These are phyloP conservation scores for Solanum hybrid DNA, from an alignment of 305 asterid genomes.

Conservation along the genomic window DNA sequence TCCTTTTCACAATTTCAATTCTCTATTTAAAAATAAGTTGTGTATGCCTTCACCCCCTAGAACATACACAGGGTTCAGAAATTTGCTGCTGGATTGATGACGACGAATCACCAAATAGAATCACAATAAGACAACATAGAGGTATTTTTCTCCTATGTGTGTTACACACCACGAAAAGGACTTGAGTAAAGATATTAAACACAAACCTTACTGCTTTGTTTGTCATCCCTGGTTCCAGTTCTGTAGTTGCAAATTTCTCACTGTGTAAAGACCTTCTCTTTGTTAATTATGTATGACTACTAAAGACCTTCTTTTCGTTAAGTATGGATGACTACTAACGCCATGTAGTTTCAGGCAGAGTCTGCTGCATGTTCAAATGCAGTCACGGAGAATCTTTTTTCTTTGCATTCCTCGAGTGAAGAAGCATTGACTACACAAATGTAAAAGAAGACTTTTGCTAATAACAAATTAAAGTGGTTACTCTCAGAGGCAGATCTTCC, in stretches of 20 bases:
- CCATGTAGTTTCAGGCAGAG: slow-evolving; percentile 4
- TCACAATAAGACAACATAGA: background rate
- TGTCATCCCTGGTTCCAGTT: background rate
- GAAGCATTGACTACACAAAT: background rate
- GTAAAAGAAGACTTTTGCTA: background rate
- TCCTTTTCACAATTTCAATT: background rate
- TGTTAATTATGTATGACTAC: background rate
- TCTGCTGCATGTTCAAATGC: background rate
- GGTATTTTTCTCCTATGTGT: background rate
- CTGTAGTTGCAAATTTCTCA: background rate
- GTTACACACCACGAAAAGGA: background rate
- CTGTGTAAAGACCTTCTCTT: background rate
- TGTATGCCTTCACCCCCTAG: slow-evolving; percentile 37
- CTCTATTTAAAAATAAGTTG: background rate
- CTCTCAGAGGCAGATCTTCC: background rate
- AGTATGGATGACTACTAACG: background rate
- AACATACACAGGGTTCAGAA: slow-evolving; percentile 55
- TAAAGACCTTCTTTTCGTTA: background rate
- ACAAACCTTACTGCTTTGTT: too few relatives aligned
- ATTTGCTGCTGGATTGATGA: slow-evolving; percentile 41
- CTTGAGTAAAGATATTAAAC: too few relatives aligned
- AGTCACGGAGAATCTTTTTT: background rate
- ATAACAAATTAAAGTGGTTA: background rate
- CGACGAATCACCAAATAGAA: slow-evolving; percentile 21
- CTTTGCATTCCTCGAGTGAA: background rate